These are phyloP conservation scores for button mushroom (Agaricus bisporus) DNA, from an alignment of 768 basidiomycete species.

Conservation along the genomic window DNA sequence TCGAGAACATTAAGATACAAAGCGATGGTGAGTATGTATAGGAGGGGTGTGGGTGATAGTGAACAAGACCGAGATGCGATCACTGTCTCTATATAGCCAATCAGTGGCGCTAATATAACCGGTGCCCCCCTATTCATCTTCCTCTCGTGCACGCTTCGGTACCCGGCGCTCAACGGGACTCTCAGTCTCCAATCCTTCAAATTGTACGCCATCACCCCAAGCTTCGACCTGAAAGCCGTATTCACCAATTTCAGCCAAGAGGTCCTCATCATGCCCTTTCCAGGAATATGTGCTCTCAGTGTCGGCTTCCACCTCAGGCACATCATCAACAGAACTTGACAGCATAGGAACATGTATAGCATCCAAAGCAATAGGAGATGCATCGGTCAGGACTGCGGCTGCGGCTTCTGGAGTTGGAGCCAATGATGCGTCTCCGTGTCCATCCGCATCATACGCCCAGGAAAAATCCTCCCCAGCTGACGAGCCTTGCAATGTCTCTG, in stretches of 20 bases:
- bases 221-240: constrained; percentile 1
- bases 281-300: neutral
- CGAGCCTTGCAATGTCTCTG: constrained; percentile 4
- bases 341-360: neutral
- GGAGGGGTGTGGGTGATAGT: neutral
- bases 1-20: neutral
- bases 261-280: neutral
- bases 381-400: neutral
- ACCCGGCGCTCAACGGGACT: constrained; percentile 3
- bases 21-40: neutral
- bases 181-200: neutral
- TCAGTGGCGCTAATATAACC: neutral
- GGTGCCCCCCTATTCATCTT: constrained; percentile 1
- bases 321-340: neutral
- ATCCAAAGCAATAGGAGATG: neutral
- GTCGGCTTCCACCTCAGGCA: neutral
- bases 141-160: constrained; percentile 8
- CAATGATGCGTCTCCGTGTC: constrained; percentile 7
- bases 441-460: constrained; percentile 37
- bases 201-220: neutral
- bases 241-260: constrained; percentile 4
- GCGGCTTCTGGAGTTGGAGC: too few relatives aligned
- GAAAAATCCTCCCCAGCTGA: constrained; percentile 29
- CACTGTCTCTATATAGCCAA: constrained; percentile 1
- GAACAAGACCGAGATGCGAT: constrained; percentile 5